Conservation (phyloP, 2,329 filamentous ascomycete genomes). For the Fusarium tjaetaba region DNA sequence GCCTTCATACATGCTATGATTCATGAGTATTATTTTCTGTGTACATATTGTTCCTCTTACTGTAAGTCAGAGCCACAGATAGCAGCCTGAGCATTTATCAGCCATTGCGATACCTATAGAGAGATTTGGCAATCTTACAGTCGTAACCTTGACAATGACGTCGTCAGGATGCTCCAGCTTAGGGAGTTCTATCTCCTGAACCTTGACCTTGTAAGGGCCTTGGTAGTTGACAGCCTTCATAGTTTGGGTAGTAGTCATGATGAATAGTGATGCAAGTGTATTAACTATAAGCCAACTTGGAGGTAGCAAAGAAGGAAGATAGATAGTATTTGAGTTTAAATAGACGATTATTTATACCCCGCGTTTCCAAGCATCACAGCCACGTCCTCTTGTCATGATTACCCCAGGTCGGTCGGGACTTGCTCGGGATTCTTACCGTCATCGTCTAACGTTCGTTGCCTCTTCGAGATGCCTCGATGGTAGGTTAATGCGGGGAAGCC, state of each 20-base stretch:
- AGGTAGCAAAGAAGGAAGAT: not conserved
- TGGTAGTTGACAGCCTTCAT: slow-evolving; percentile 74
- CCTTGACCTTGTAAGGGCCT: slow-evolving; percentile 69
- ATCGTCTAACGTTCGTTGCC: slow-evolving; percentile 4
- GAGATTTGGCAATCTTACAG: slow-evolving; percentile 52
- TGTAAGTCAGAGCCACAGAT: slow-evolving; percentile 65
- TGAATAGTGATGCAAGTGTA: slow-evolving; percentile 2
- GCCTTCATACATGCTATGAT: slow-evolving; percentile 69
- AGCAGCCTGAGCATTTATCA: slow-evolving; percentile 48
- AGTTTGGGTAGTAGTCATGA: slow-evolving; percentile 39
- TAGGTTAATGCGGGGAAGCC: slow-evolving; percentile 24
- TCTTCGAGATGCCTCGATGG: slow-evolving; percentile 22
- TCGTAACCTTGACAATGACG: slow-evolving; percentile 72
- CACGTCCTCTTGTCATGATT: not conserved
- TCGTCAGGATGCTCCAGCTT: slow-evolving; percentile 72
- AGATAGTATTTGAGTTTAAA: not conserved
- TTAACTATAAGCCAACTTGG: not conserved
- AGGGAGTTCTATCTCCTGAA: slow-evolving; percentile 67
- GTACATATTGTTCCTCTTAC: slow-evolving; percentile 38
- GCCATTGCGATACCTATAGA: not conserved
- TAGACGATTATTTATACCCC: slow-evolving; percentile 19
- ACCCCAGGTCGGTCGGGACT: slow-evolving; percentile 10
- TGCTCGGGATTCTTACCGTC: slow-evolving; percentile 20
- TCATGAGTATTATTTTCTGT: not conserved
- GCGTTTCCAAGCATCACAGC: slow-evolving; percentile 14